phyloP scores from a whole-genome alignment of 2,329 filamentous ascomycete genomes.

The Fusarium sp. region DNA sequence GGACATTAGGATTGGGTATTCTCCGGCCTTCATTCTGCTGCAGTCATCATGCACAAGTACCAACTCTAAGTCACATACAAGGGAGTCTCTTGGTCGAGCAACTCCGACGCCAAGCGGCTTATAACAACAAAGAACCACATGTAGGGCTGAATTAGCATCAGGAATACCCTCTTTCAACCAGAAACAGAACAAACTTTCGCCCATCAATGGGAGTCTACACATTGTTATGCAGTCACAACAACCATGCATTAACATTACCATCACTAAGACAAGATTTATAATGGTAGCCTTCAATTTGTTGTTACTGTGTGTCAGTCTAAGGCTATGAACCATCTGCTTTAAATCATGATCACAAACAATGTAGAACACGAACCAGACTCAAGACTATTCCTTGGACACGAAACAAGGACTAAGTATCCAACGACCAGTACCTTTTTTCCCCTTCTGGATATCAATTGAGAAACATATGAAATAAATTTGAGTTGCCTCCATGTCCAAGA shows the following conservation, averaged over 20 bases:
- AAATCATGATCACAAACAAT: constrained; percentile 37
- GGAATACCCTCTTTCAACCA: not conserved
- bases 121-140: not conserved
- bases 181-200: not conserved
- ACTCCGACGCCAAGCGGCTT: not conserved
- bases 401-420: constrained; percentile 5
- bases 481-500: constrained; percentile 33
- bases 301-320: constrained; percentile 32
- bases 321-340: constrained; percentile 31
- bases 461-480: constrained; percentile 27
- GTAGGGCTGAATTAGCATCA: not conserved
- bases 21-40: not conserved
- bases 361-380: constrained; percentile 13
- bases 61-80: not conserved
- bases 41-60: not conserved
- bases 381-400: not conserved
- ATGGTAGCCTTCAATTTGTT: constrained; percentile 24
- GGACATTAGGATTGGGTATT: not conserved
- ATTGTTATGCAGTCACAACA: not conserved
- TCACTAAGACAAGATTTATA: not conserved
- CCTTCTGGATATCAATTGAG: constrained; percentile 13
- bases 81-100: constrained; percentile 13
- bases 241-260: not conserved
- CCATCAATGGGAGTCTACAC: not conserved
- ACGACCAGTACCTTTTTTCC: not conserved